Conservation (phyloP, 2,329 filamentous ascomycete genomes). For the Pseudogymnoascus sp. region DNA sequence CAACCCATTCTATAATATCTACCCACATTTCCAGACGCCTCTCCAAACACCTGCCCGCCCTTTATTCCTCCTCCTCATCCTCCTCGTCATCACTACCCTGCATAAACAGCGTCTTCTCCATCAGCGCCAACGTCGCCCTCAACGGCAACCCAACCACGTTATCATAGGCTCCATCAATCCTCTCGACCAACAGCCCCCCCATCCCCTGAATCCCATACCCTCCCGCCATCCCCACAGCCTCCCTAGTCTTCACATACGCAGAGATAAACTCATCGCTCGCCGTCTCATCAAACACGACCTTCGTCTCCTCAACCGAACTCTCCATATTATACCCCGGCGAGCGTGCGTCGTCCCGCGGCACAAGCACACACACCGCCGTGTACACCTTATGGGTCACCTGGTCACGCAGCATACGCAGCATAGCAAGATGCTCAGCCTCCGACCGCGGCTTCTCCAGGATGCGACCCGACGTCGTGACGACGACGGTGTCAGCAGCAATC, state of each 20-base stretch:
- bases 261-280: conserved; percentile 77
- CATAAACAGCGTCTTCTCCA: conserved; percentile 78
- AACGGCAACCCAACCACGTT: conserved; percentile 91
- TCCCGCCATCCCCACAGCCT: conserved; percentile 92
- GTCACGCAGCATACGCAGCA: conserved; percentile 77
- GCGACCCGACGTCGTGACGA: conserved; percentile 65
- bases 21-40: neutral
- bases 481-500: conserved; percentile 84
- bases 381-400: conserved; percentile 71
- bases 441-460: conserved; percentile 88
- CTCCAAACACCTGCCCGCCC: neutral
- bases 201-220: conserved; percentile 92
- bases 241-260: conserved; percentile 69
- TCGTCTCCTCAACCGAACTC: conserved; percentile 80
- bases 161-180: conserved; percentile 82
- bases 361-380: conserved; percentile 77
- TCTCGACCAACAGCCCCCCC: conserved; percentile 79
- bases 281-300: conserved; percentile 73
- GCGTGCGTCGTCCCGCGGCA: conserved; percentile 69
- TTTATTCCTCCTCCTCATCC: conserved; percentile 28
- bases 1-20: conserved; percentile 1
- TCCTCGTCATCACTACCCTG: conserved; percentile 54
- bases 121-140: conserved; percentile 67
- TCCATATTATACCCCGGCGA: conserved; percentile 82
- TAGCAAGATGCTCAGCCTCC: conserved; percentile 73